Evolutionary conservation across 2,329 filamentous ascomycete species (phyloP), one percentile per base, ranked within the genome.

Genomic region (Hypoxylon sp.): DNA sequence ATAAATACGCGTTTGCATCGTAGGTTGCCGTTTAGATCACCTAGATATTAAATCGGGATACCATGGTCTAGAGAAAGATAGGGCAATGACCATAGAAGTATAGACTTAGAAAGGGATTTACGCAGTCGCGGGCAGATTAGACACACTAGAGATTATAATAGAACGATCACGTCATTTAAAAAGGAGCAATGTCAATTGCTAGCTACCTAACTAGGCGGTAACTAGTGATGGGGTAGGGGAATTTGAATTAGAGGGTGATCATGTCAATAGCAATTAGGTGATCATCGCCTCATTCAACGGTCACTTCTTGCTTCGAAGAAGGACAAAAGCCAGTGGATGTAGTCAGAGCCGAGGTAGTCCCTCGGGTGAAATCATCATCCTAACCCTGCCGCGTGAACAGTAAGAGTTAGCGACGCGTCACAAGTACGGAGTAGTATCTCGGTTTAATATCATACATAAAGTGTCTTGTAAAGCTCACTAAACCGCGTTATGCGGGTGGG

Each of bases 1-100:
- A 92, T 97, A 67, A 80, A 80, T 47, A 78, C 76, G 58, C 78
- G 84, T 35, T 68, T 87, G 68, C 80, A 82, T 72, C 80, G 85
- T 17, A 77, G 67, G 42, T 73, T 86, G 57, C 84, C 84, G 0
- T 77, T 77, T 53, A 68, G 68, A 29, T 63, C 48, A 33, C 68
- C 62, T 37, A 62, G 31, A 61, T 50, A 10, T 11, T 19, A 17
- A 37, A 33, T 24, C 29, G 33, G 37, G 3, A 11, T 3, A n/a
- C n/a, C 17, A 44, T 22, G 17, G 8, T 19, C 22, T 55, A 33
- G 22, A 19, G 17, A 6, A 44, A 22, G 24, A 22, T 13, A n/a
- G 24, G 22, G 14, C 9, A 11, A 22, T 33, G 33, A 31, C 3
- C 39, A 51, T 24, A 58, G 31, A 33, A 29, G n/a, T 44, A 55